phyloP scores from a whole-genome alignment of 2,329 filamentous ascomycete genomes.

The Arachnomyces sp. region DNA sequence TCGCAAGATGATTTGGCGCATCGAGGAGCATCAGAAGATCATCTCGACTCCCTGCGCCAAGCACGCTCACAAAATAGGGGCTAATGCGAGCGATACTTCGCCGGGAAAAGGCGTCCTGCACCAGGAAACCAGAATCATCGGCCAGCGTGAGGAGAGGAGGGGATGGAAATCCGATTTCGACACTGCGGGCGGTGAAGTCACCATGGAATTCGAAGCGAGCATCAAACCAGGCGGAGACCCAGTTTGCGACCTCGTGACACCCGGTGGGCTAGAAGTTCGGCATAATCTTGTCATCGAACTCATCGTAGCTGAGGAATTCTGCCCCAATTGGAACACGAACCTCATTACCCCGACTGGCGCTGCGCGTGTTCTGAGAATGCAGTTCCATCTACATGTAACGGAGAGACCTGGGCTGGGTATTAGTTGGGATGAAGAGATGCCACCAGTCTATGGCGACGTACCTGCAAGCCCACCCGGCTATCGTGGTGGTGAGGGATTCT shows the following conservation, averaged over 20 bases:
- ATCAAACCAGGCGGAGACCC: constrained; percentile 56
- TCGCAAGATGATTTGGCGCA: constrained; percentile 83
- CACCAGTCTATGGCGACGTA: constrained; percentile 88
- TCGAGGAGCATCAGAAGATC: constrained; percentile 78
- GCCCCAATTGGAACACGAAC: constrained; percentile 58
- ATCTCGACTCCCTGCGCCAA: constrained; percentile 71
- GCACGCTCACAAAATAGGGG: constrained; percentile 55
- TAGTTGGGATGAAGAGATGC: constrained; percentile 93
- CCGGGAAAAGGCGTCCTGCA: constrained; percentile 64
- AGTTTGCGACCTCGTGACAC: constrained; percentile 67
- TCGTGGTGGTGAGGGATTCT: constrained; percentile 34
- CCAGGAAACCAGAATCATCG: constrained; percentile 67
- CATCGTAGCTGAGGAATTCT: constrained; percentile 87
- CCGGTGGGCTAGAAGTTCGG: constrained; percentile 66
- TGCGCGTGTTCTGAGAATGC: constrained; percentile 83
- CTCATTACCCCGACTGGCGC: constrained; percentile 79
- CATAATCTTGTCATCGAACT: constrained; percentile 87
- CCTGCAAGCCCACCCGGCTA: constrained; percentile 76
- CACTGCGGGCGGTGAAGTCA: constrained; percentile 62
- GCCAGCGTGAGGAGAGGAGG: constrained; percentile 68
- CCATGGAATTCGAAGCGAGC: constrained; percentile 65
- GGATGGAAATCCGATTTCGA: constrained; percentile 84
- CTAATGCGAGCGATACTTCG: constrained; percentile 32
- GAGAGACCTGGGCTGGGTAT: constrained; percentile 81
- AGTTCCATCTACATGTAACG: constrained; percentile 75